Base-by-base conservation (phyloP, 768 basidiomycete genomes). In the Tulasnella sp. region DNA sequence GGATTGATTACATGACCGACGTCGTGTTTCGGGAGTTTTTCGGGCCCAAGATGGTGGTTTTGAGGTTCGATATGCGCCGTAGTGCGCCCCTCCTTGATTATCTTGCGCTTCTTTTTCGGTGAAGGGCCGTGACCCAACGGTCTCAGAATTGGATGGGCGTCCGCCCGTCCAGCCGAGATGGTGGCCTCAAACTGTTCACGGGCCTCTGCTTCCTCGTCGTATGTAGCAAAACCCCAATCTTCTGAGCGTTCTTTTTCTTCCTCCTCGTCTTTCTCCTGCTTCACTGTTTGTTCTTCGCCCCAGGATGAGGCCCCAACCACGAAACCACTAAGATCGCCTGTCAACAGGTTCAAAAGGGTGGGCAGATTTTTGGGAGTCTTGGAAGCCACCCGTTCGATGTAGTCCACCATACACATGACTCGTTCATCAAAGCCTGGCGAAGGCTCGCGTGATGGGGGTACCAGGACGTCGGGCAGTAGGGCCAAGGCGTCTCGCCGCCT, bases 201-300 rank as follows among this genome's bases (percentile, higher is more conserved):
- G 26, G 73, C 73, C 51, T 74, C 73, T 18, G 51, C 32, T 74
- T 74, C 73, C 73, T 74, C 73, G 9, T 73, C 71, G 39, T 40
- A 40, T 73, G 71, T 16, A 42, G 71, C 71, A 48, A 73, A 73
- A 4, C 46, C 29, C 11, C n/a, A 3, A 26, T 74, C 35, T 26
- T 29, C n/a, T 44, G 44, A 39, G 37, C 20, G 73, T 39, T n/a
- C 20, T 26, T 5, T 35, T 55, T 74, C n/a, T 20, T 44, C 73
- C 15, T 48, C 40, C 32, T 32, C 51, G 32, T 15, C 73, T 20
- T 13, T 35, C 44, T 42, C 32, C 73, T 67, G 23, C 61, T 67
- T 67, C 26, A 67, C 61, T 35, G 73, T 18, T 15, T 10, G 20
- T 44, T 74, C 73, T 35, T 74, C 73, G 29, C 73, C 73, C 73